Conservation (phyloP, 139 green algal genomes). For the Chlorella sp. region DNA sequence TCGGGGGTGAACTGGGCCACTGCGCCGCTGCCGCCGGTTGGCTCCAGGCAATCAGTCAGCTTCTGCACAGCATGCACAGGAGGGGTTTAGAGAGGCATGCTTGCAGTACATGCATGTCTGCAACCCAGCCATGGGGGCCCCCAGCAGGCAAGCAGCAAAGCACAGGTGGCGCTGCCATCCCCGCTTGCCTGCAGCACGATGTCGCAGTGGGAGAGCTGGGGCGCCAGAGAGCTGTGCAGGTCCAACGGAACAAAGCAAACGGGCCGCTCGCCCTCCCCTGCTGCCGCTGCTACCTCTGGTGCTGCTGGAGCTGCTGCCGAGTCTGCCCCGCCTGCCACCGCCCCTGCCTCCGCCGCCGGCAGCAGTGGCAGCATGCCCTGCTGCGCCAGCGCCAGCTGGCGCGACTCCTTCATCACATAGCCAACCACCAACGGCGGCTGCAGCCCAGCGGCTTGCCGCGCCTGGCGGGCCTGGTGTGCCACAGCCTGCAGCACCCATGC, state of each 20-base stretch:
- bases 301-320: background rate
- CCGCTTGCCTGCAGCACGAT: constrained; percentile 49
- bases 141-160: too few species aligned
- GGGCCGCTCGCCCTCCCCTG: background rate
- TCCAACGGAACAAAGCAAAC: constrained; percentile 64
- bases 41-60: constrained; percentile 65
- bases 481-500: constrained; percentile 4
- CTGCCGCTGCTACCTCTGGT: background rate
- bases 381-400: constrained; percentile 8
- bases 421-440: constrained; percentile 8
- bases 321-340: background rate
- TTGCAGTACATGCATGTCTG: too few species aligned
- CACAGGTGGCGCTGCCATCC: too few species aligned
- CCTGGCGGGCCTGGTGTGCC: background rate
- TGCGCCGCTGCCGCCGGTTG: background rate
- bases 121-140: too few species aligned
- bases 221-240: constrained; percentile 34
- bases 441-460: background rate
- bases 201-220: constrained; percentile 51
- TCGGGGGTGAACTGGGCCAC: constrained; percentile 21
- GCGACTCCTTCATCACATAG: constrained; percentile 39
- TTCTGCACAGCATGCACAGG: too few species aligned
- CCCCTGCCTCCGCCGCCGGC: background rate
- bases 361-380: constrained; percentile 41
- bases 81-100: too few species aligned